Evolutionary conservation across 2,329 filamentous ascomycete genomes (phyloP), one percentile per base, ranked within the genome.

Genomic region (Didymella keratinophila): DNA sequence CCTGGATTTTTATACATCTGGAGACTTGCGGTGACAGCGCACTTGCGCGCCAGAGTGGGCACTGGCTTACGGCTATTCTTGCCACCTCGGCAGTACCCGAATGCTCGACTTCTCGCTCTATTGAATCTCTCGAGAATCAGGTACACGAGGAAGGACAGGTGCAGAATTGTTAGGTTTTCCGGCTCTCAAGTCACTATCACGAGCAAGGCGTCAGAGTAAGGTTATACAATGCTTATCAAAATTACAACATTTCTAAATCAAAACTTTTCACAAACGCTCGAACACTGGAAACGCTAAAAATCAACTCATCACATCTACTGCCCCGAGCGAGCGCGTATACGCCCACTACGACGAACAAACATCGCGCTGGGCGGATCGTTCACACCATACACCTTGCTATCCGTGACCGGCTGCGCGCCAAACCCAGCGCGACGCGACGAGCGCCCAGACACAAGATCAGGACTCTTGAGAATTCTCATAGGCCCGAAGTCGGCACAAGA

Each of bases 311-410:
- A 44, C 6, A 32, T 9, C 21, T 16, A 44, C 42, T 41, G 16
- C 20, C 28, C 30, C 8, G 7, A 21, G 9, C 23, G 50, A 46
- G 50, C 30, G 10, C 50, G 32, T 45, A 43, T 25, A 1, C 52
- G 52, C 18, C 39, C 45, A 14, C 52, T 50, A 18, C 45, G 52
- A 3, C 45, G 45, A 18, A 20, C 39, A 6, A 30, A 56, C 28
- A 68, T 52, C n/a, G 20, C 28, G 11, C 39, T 55, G 2, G 68
- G 65, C 21, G 63, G 61, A 47, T 68, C 65, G n/a, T 65, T 36
- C 2, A 36, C 4, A 23, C 48, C 34, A 30, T 63, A 69, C 41
- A 61, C 52, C 18, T 46, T 68, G 20, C 60, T 62, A n/a, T 30
- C 41, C 23, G 41, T 59, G 2, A 70, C 68, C 0, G 66, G 66